Conservation (phyloP, 73 alveolate genomes). For the Halteria grandinella region DNA sequence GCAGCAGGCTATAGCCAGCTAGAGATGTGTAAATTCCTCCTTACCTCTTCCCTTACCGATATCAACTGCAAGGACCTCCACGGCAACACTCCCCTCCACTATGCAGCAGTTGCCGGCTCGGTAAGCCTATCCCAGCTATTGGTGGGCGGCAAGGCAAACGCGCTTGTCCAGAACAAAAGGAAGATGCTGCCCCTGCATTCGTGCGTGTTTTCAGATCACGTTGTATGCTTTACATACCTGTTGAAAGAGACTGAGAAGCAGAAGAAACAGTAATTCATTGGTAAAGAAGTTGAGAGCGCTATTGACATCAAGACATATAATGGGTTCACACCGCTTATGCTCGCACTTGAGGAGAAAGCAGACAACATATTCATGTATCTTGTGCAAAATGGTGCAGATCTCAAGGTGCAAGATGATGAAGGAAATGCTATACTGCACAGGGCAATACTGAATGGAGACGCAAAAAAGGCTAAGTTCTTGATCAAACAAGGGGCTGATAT, state of each 20-base stretch:
- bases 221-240: constrained; percentile 15
- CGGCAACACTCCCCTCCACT: constrained; percentile 64
- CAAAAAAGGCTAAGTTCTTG: constrained; percentile 37
- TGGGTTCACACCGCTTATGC: constrained; percentile 55
- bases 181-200: constrained; percentile 55
- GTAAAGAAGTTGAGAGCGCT: constrained; percentile 12
- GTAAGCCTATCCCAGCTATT: constrained; percentile 4
- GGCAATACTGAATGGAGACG: constrained; percentile 21
- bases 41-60: constrained; percentile 29
- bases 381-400: constrained; percentile 10
- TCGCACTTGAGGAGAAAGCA: constrained; percentile 54
- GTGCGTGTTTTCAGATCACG: constrained; percentile 47
- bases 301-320: constrained; percentile 16
- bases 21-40: constrained; percentile 35
- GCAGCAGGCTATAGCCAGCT: constrained; percentile 61
- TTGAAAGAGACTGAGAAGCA: constrained; percentile 53
- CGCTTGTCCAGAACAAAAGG: constrained; percentile 26
- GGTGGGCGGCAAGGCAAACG: constrained; percentile 3
- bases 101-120: constrained; percentile 67
- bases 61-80: constrained; percentile 53
- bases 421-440: constrained; percentile 59
- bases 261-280: neutral
- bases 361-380: constrained; percentile 61
- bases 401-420: constrained; percentile 54
- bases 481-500: constrained; percentile 58